Percentiles rank a stretch among this genome's conserved stretches.
These are phyloP conservation scores for Lithocarpus polystachyus DNA, from an alignment of 306 rosid genomes.

Conservation along the genomic window DNA sequence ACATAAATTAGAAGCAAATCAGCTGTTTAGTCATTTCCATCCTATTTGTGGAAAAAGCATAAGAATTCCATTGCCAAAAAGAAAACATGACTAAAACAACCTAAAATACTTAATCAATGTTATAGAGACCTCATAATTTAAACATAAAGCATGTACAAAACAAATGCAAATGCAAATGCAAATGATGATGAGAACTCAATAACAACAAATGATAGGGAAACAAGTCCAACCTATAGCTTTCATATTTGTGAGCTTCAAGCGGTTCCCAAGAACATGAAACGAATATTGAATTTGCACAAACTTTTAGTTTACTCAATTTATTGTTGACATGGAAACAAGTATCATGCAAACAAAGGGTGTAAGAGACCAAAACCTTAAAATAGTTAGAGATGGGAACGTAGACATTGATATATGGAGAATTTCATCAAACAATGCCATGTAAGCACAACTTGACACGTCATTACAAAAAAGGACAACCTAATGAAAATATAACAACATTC, in stretches of 20 bases:
- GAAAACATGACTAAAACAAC: neutral
- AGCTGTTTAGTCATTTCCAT: no score
- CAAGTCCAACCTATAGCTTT: neutral
- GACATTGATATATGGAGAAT: no score
- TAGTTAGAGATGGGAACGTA: no score
- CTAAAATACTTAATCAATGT: neutral
- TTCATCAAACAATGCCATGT: no score
- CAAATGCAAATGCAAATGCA: neutral
- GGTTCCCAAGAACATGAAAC: neutral
- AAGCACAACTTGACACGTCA: no score
- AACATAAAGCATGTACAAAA: neutral
- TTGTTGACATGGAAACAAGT: neutral
- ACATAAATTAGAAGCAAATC: neutral
- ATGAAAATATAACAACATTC: no score
- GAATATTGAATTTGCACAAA: neutral
- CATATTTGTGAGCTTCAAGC: neutral
- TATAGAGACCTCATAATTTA: neutral
- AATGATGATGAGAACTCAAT: neutral
- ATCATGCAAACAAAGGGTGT: no score
- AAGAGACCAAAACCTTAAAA: no score
- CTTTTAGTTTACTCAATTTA: neutral
- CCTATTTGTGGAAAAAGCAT: neutral
- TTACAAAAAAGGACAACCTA: no score
- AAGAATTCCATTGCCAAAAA: neutral
- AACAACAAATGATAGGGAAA: no score